Conservation (phyloP, 2,329 filamentous ascomycete genomes). For the Trichophyton mentagrophytes region DNA sequence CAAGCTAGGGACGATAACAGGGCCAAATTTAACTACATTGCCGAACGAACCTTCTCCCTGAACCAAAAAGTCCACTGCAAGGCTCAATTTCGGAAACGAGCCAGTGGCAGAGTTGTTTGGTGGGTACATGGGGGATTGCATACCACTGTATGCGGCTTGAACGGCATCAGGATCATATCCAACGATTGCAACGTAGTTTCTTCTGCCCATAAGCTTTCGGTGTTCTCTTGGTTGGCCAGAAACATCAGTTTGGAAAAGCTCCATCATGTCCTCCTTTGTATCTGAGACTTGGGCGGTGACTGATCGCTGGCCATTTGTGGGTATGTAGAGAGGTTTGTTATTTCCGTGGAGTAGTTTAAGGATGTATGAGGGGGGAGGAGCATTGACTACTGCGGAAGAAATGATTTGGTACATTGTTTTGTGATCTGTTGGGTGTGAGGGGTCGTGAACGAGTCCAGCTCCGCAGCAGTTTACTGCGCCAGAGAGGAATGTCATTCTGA, state of each 20-base stretch:
- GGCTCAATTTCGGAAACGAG: conserved; percentile 50
- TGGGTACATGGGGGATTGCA: conserved; percentile 21
- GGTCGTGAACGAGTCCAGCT: conserved; percentile 88
- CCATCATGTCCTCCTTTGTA: conserved; percentile 99
- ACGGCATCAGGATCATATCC: conserved; percentile 81
- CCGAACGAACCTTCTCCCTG: conserved; percentile 77
- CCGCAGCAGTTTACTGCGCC: conserved; percentile 82
- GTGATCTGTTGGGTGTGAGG: conserved; percentile 77
- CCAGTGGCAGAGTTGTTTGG: conserved; percentile 14
- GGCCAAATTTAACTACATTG: conserved; percentile 85
- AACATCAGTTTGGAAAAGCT: conserved; percentile 93
- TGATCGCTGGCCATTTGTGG: conserved; percentile 65
- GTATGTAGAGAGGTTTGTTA: conserved; percentile 83
- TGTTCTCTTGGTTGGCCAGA: conserved; percentile 70
- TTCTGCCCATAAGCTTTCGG: conserved; percentile 81
- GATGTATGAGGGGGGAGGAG: conserved; percentile 71
- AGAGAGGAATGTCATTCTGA: conserved; percentile 93
- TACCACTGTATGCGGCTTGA: conserved; percentile 32
- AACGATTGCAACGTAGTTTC: conserved; percentile 90
- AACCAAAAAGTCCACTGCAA: conserved; percentile 93
- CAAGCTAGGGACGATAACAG: conserved; percentile 81
- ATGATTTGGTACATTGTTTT: conserved; percentile 99
- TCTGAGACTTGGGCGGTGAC: conserved; percentile 59
- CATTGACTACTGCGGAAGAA: conserved; percentile 80
- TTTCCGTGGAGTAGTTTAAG: conserved; percentile 82